These are phyloP conservation scores for Trichophyton rubrum DNA, from an alignment of 2,329 filamentous ascomycete species.

Conservation along the genomic window DNA sequence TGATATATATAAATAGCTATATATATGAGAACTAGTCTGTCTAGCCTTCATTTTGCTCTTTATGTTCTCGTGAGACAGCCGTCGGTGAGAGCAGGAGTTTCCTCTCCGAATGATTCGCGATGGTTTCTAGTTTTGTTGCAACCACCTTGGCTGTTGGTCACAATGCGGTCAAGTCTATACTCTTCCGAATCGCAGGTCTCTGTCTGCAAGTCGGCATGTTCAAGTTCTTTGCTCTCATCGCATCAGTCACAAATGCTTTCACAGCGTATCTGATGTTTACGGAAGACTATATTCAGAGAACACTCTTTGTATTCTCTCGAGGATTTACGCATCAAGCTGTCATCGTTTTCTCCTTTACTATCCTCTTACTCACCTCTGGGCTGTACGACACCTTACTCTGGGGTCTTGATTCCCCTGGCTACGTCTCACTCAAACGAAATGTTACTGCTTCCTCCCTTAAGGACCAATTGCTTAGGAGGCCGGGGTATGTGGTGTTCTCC, in stretches of 20 bases:
- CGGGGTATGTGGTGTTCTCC: slow-evolving; percentile 10
- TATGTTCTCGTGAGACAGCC: background rate
- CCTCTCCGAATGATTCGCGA: background rate
- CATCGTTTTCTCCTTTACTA: slow-evolving; percentile 9
- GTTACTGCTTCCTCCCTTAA: slow-evolving; percentile 7
- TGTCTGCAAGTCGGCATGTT: slow-evolving; percentile 9
- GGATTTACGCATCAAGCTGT: slow-evolving; percentile 9
- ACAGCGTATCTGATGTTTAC: slow-evolving; percentile 12
- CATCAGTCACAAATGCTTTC: slow-evolving; percentile 8
- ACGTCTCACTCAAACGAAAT: slow-evolving; percentile 6
- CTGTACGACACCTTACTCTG: slow-evolving; percentile 12
- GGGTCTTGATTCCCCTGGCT: slow-evolving; percentile 11
- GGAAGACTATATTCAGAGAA: slow-evolving; percentile 10
- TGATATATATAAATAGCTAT: background rate
- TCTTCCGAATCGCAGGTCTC: slow-evolving; percentile 11
- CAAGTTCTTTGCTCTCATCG: slow-evolving; percentile 10
- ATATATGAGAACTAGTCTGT: background rate
- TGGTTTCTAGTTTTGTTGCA: slow-evolving; percentile 7
- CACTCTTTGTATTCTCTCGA: slow-evolving; percentile 9
- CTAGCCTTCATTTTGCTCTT: background rate
- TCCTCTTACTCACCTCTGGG: slow-evolving; percentile 7
- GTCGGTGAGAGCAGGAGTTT: background rate
- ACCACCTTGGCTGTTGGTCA: slow-evolving; percentile 10
- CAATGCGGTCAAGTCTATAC: slow-evolving; percentile 12
- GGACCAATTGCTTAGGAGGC: slow-evolving; percentile 5